Evolutionary conservation across 768 basidiomycete genomes (phyloP), one percentile per base, ranked within the genome.

Genomic region (Leccinum truebloodii): DNA sequence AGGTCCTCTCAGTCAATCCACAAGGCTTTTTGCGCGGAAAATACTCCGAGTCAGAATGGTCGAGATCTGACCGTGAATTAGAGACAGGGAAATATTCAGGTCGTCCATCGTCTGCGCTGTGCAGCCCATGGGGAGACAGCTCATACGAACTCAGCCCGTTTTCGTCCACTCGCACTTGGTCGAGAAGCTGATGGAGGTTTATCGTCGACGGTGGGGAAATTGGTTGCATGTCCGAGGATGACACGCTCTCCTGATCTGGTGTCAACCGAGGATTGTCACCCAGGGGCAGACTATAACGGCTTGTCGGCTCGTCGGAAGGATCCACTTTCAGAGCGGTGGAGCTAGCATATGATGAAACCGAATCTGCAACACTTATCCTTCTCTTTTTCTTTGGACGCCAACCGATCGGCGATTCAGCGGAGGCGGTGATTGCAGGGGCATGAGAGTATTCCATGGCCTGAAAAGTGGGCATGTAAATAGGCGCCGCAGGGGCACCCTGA

Each of bases 401-500:
- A 58, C 63, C 39, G 7, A 58, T 59, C 61, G 65, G 66, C n/a
- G 70, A 70, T 65, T 73, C 75, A 14, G 66, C 63, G 62, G 69
- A 61, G 32, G 67, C 55, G 63, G 75, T 39, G 65, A 75, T 66
- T 65, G 75, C 56, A 54, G 73, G 76, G 62, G 64, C 62, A 71
- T 75, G 75, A 37, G 69, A 63, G 58, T 77, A 75, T 56, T 76
- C 74, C 72, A 76, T 74, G 39, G 75, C 75, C 56, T 76, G 75
- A 63, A 76, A 76, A 32, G 75, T 77, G 7, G 77, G 75, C 77
- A 78, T 76, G 59, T 77, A 78, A 32, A 77, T 65, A 50, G 75
- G 73, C 62, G 73, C 70, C 3, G 73, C 44, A 54, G 66, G 60
- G 28, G 39, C 58, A 12, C 63, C 59, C 14, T 65, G 64, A 18